Evolutionary conservation across 164 flowering plant species (phyloP).

Genomic region (Nymphaea colorata): DNA sequence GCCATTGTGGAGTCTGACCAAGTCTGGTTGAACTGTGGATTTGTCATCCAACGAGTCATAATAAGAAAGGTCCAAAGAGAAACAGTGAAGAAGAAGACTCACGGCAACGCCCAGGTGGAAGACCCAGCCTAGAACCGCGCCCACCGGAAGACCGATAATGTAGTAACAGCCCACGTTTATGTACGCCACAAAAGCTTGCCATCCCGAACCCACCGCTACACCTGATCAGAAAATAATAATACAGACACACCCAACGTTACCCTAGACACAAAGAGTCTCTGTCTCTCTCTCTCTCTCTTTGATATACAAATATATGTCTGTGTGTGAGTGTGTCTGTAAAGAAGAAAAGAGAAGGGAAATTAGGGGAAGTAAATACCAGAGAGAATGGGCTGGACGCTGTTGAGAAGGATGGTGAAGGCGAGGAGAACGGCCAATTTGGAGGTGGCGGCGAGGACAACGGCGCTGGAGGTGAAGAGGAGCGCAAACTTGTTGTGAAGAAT

Average conservation of each 20-base stretch:
- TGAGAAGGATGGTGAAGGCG: constrained; percentile 46
- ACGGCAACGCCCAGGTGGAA: constrained; percentile 41
- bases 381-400: constrained; percentile 56
- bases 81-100: constrained; percentile 1
- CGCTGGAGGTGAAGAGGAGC: constrained; percentile 32
- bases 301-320: too few species aligned
- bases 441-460: constrained; percentile 19
- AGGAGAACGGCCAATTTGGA: constrained; percentile 25
- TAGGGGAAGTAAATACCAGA: constrained; percentile 24
- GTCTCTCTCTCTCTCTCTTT: not conserved
- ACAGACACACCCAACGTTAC: not conserved
- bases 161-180: constrained; percentile 55
- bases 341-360: too few species aligned
- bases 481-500: constrained; percentile 27
- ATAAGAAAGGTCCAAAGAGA: too few species aligned
- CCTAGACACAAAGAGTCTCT: not conserved
- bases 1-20: too few species aligned
- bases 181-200: constrained; percentile 59
- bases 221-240: constrained; percentile 22
- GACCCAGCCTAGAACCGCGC: constrained; percentile 32
- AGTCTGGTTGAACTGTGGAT: too few species aligned
- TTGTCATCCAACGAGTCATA: too few species aligned
- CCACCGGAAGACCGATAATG: constrained; percentile 48
- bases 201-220: constrained; percentile 70
- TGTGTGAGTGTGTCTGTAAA: not conserved